Base-by-base conservation (phyloP, 495 filamentous ascomycete genomes). In the Pyrenopolyporus hunteri region DNA sequence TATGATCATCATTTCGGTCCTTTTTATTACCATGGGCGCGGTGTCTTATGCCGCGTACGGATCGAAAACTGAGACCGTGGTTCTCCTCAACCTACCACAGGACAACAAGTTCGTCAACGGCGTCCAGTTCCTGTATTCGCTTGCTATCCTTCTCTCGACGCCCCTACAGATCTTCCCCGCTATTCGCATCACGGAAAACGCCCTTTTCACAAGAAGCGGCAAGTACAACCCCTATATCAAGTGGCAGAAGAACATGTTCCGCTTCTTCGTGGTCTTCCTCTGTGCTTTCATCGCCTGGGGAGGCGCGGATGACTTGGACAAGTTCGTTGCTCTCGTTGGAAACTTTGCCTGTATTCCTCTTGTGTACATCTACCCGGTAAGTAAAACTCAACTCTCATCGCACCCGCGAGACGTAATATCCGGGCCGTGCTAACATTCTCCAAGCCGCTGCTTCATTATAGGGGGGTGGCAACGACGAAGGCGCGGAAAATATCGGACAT, bases 281-380 rank as follows among this genome's bases (percentile, higher is more conserved):
- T 97, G 93, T 68, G 89, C 92, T 2, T 66, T 89, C 33, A 87
- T 97, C 59, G 92, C 92, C 1, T 98, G 92, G 92, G 85, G 85
- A 55, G 94, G 94, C 48, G 92, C 94, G 3, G 89, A 90, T 61
- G 88, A 97, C 76, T 79, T 98, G 51, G 94, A 98, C 76, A 97
- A 97, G 73, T 98, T 98, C 70, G 94, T 98, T 14, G 88, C 91
- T 11, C 79, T 98, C 19, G 92, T 98, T 17, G 94, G 94, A 51
- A 96, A 91, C 74, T 98, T 98, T 78, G 94, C 94, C 57, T 98
- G 94, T 75, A 92, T 98, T 69, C 94, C 94, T 23, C 78, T 98
- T 61, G 93, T 98, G 63, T 98, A 97, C 69, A 95, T 98, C 40
- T 98, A 98, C 71, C 95, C 94, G 49, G 92, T 96, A 82, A 77